phyloP scores from a whole-genome alignment of 225 moss, liverwort and hornwort species.

The Pseudoscleropodium purum region DNA sequence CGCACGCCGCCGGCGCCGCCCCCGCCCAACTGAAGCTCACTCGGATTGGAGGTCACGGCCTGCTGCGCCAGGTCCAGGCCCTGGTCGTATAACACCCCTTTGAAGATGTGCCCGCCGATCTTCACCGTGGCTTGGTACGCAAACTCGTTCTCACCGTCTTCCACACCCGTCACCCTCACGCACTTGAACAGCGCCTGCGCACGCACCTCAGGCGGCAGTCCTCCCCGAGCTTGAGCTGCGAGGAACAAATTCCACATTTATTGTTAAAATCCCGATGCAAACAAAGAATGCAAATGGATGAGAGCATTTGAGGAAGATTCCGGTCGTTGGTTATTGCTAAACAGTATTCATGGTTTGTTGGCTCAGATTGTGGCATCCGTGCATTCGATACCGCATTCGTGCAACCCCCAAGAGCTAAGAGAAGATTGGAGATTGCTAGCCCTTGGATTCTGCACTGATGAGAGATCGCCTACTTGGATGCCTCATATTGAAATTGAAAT shows the following conservation, averaged over 20 bases:
- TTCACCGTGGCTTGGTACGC: slow-evolving; percentile 94
- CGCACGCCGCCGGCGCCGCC: slow-evolving; percentile 30
- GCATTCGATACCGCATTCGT: not conserved
- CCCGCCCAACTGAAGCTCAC: slow-evolving; percentile 78
- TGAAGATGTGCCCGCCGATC: slow-evolving; percentile 92
- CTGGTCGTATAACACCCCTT: slow-evolving; percentile 76
- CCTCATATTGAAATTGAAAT: too few species aligned
- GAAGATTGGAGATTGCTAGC: not conserved
- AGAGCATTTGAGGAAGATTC: not conserved
- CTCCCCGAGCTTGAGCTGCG: slow-evolving; percentile 43
- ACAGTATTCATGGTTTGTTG: not conserved
- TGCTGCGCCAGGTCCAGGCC: slow-evolving; percentile 69
- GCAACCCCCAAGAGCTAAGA: not conserved
- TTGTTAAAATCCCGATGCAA: not conserved
- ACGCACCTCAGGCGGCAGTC: slow-evolving; percentile 70
- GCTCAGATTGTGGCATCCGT: not conserved
- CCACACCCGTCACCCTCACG: slow-evolving; percentile 74
- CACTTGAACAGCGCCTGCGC: slow-evolving; percentile 92
- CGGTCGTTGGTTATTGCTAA: not conserved
- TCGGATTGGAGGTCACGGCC: slow-evolving; percentile 61
- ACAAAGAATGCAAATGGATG: not conserved
- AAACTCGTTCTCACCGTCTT: slow-evolving; percentile 84
- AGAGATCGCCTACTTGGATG: not conserved
- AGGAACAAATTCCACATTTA: not conserved
- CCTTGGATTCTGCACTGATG: not conserved